Evolutionary conservation across 495 filamentous ascomycete species (phyloP).

Genomic region (Wilcoxina mikolae): DNA sequence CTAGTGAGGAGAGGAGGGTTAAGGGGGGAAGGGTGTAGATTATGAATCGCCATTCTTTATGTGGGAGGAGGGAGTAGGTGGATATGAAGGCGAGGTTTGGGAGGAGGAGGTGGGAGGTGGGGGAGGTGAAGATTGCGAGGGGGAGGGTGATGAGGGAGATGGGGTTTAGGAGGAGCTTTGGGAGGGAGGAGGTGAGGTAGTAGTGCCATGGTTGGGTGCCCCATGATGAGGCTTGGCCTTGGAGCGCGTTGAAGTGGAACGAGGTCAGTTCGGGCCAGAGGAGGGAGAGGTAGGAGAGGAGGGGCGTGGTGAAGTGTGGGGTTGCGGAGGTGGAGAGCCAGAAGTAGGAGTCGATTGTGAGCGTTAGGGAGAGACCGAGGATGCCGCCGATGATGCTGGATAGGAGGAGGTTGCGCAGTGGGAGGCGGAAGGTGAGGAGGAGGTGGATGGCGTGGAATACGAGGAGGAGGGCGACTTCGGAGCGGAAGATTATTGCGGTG

Average conservation of each 20-base stretch:
- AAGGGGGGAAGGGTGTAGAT: conserved; percentile 71
- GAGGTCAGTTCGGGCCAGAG: conserved; percentile 83
- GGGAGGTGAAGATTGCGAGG: conserved; percentile 35
- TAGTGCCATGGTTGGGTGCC: conserved; percentile 70
- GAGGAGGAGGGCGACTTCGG: conserved; percentile 76
- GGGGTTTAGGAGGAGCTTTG: conserved; percentile 72
- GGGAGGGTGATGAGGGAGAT: conserved; percentile 49
- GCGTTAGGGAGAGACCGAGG: conserved; percentile 47
- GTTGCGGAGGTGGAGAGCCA: conserved; percentile 48
- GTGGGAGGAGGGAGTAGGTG: conserved; percentile 61
- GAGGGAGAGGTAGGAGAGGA: conserved; percentile 33
- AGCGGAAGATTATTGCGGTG: conserved; percentile 75
- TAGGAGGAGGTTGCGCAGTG: conserved; percentile 44
- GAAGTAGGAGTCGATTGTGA: conserved; percentile 76
- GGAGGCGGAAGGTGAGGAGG: conserved; percentile 40
- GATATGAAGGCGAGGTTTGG: conserved; percentile 58
- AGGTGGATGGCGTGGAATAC: conserved; percentile 41
- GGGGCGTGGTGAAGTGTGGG: conserved; percentile 21
- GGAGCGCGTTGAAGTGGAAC: conserved; percentile 83
- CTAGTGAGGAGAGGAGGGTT: conserved; percentile 61
- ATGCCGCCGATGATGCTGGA: conserved; percentile 52
- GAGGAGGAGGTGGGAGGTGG: conserved; percentile 39
- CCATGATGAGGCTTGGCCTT: conserved; percentile 66
- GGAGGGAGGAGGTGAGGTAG: conserved; percentile 70
- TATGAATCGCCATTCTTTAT: conserved; percentile 96